phyloP scores from a whole-genome alignment of 2,329 filamentous ascomycete genomes.

The Nakataea oryzae region DNA sequence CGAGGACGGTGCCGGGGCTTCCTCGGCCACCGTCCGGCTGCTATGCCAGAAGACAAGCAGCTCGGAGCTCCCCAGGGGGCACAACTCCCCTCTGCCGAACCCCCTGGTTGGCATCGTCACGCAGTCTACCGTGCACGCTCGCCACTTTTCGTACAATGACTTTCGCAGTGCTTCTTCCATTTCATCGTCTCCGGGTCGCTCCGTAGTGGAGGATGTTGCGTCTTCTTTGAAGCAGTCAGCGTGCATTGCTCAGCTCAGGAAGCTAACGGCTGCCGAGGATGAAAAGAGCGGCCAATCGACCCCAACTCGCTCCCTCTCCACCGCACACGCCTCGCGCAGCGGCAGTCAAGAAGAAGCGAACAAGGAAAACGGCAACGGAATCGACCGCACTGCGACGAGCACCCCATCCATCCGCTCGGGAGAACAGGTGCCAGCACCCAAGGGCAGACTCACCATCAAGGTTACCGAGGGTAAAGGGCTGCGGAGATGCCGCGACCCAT shows the following conservation, averaged over 20 bases:
- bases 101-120: conserved; percentile 57
- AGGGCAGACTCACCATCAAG: conserved; percentile 82
- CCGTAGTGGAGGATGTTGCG: conserved; percentile 10
- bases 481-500: conserved; percentile 75
- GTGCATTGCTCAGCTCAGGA: conserved; percentile 60
- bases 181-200: conserved; percentile 33
- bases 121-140: conserved; percentile 52
- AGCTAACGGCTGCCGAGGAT: conserved; percentile 76
- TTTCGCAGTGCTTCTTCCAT: conserved; percentile 40
- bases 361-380: conserved; percentile 26
- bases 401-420: conserved; percentile 37
- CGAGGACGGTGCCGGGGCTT: conserved; percentile 15
- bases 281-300: conserved; percentile 89
- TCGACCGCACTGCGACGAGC: conserved; percentile 38
- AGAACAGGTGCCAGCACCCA: conserved; percentile 59
- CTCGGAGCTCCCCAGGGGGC: conserved; percentile 30
- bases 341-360: conserved; percentile 29
- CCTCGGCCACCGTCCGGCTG: conserved; percentile 21
- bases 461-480: conserved; percentile 79
- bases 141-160: conserved; percentile 44
- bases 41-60: conserved; percentile 32
- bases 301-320: conserved; percentile 77
- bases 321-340: conserved; percentile 40
- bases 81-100: conserved; percentile 35
- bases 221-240: conserved; percentile 40